These are phyloP conservation scores for Clitopilus passeckerianus DNA, from an alignment of 768 basidiomycete genomes.

Conservation along the genomic window DNA sequence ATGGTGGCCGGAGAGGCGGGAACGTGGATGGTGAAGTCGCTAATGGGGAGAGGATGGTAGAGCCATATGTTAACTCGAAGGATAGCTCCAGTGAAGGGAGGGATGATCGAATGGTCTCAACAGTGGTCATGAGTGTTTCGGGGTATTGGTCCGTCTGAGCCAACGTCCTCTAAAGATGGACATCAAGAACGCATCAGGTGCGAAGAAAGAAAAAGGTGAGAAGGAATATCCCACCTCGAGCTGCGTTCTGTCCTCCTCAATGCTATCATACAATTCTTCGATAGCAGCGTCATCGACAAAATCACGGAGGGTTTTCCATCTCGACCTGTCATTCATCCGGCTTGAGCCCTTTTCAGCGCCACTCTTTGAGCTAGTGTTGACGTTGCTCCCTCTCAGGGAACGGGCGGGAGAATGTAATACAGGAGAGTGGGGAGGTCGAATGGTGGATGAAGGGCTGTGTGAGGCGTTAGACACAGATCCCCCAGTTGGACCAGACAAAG, in stretches of 20 bases:
- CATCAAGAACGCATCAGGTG: constrained; percentile 25
- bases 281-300: constrained; percentile 83
- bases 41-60: not conserved
- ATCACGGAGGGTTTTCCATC: constrained; percentile 81
- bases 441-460: constrained; percentile 38
- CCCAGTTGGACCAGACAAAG: not conserved
- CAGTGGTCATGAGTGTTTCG: not conserved
- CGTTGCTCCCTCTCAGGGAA: not conserved
- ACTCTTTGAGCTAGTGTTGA: not conserved
- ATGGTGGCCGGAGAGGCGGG: not conserved
- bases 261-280: constrained; percentile 67
- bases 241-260: constrained; percentile 63
- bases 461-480: not conserved
- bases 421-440: constrained; percentile 13
- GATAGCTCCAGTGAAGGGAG: not conserved
- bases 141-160: not conserved
- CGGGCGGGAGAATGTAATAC: not conserved
- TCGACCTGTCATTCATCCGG: constrained; percentile 39
- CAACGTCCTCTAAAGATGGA: constrained; percentile 3
- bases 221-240: constrained; percentile 52
- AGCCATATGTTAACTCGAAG: not conserved
- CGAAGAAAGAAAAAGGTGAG: not conserved
- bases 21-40: constrained; percentile 5
- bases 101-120: not conserved
- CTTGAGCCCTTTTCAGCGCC: constrained; percentile 10